Evolutionary conservation across 768 basidiomycete genomes (phyloP), one percentile per base, ranked within the genome.

Genomic region (Suillus hirtellus): DNA sequence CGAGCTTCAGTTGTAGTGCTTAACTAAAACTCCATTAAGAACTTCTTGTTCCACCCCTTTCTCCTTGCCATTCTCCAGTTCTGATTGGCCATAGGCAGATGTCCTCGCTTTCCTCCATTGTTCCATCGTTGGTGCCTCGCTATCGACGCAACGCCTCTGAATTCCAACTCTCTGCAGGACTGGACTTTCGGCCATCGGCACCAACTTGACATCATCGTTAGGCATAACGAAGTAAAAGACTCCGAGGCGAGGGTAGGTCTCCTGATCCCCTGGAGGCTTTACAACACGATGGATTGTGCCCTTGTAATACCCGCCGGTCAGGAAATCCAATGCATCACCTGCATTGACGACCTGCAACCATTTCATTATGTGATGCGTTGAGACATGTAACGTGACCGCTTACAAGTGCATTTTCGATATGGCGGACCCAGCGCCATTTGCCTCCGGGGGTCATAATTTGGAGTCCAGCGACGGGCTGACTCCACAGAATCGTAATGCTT

Each of bases 261-360:
- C 81, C 65, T 88, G 87, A 64, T 87, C 85, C 0, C 69, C 66
- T 11, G 86, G 87, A 2, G 86, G 87, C 66, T 84, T 83, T 3
- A 86, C 77, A 19, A 88, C 86, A 15, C 86, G 82, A 67, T 88
- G 87, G 58, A 87, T 82, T 1, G 86, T 87, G 14, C 81, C 82
- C 38, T 78, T 80, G 72, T 87, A 87, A 66, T 76, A 86, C 1
- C 86, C 86, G 1, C 87, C 86, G 1, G 84, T 85, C 24, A 88
- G 77, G 67, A 87, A 85, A 59, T 87, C 82, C 65, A 89, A 69
- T 0, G 81, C 80, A 63, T 88, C 87, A 6, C 86, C 87, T 0
- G 83, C 79, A 59, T 88, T 88, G 55, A 89, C 78, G 10, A 86
- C 80, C 87, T 87, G 24, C 21, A 31, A 31, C 6, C 21, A 2